These are phyloP conservation scores for Curvularia verruculosa DNA, from an alignment of 2,329 filamentous ascomycete species.

Conservation along the genomic window DNA sequence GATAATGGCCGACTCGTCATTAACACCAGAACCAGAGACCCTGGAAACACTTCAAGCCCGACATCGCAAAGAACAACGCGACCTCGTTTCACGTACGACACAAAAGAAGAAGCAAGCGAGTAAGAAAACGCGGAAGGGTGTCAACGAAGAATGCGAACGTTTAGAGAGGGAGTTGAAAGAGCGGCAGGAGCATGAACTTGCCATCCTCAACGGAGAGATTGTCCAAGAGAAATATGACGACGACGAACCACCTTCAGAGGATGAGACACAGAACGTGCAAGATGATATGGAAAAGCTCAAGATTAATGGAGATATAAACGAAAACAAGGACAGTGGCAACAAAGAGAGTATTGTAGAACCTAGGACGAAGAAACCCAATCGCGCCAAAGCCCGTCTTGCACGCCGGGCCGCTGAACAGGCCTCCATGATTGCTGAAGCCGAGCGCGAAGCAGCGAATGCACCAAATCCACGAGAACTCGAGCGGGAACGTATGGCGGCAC, in stretches of 20 bases:
- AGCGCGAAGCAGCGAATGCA: conserved; percentile 68
- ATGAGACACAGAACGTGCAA: conserved; percentile 21
- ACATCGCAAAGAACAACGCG: conserved; percentile 87
- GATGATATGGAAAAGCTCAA: conserved; percentile 17
- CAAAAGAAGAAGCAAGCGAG: conserved; percentile 97
- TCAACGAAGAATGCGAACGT: conserved; percentile 67
- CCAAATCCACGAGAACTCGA: conserved; percentile 49
- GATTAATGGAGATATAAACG: conserved; percentile 5
- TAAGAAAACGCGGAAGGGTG: conserved; percentile 71
- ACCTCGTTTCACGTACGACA: conserved; percentile 83
- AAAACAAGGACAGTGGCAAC: conserved; percentile 5
- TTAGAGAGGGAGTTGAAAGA: conserved; percentile 63
- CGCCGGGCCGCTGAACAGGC: conserved; percentile 86
- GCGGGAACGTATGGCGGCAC: conserved; percentile 66
- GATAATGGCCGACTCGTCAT: conserved; percentile 17
- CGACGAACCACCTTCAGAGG: neutral
- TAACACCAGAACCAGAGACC: conserved; percentile 20
- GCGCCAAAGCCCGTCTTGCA: conserved; percentile 89
- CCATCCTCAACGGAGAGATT: conserved; percentile 45
- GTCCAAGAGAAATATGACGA: conserved; percentile 20
- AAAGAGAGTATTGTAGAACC: conserved; percentile 7
- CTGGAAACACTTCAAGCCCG: conserved; percentile 79
- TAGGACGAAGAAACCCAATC: conserved; percentile 75
- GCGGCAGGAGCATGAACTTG: conserved; percentile 59
- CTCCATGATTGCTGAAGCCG: conserved; percentile 69